These are phyloP conservation scores for Lyophyllum decastes DNA, from an alignment of 768 basidiomycete species.

Conservation along the genomic window DNA sequence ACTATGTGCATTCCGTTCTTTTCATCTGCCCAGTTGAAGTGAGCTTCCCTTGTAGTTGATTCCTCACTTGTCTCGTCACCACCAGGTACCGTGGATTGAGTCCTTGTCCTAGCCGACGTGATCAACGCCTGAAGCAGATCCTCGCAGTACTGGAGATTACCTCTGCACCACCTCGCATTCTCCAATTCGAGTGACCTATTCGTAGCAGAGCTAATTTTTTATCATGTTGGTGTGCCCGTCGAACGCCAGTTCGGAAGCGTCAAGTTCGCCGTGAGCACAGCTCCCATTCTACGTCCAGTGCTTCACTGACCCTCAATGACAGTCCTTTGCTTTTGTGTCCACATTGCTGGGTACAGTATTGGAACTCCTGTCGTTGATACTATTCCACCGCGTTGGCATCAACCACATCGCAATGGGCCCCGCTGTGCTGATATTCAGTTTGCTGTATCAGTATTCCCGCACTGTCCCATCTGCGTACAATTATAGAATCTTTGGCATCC, in stretches of 20 bases:
- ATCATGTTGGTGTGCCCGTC: conserved; percentile 66
- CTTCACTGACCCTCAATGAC: conserved; percentile 8
- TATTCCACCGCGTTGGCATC: conserved; percentile 66
- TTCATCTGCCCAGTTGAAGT: conserved; percentile 12
- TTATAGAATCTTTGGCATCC: conserved; percentile 73
- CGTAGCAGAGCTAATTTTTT: conserved; percentile 72
- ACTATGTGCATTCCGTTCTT: conserved; percentile 1
- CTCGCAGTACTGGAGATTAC: conserved; percentile 82
- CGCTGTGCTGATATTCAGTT: conserved; percentile 72
- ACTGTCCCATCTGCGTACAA: conserved; percentile 77
- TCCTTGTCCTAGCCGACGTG: conserved; percentile 11
- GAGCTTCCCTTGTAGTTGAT: conserved; percentile 53
- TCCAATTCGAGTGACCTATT: conserved; percentile 87
- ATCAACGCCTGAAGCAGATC: conserved; percentile 34
- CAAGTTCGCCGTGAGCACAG: conserved; percentile 75
- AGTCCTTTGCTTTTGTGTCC: conserved; percentile 82
- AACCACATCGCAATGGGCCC: conserved; percentile 80
- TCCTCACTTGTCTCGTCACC: conserved; percentile 87
- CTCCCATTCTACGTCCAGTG: not conserved
- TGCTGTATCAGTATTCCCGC: conserved; percentile 81
- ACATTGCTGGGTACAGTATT: conserved; percentile 64
- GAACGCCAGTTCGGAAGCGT: conserved; percentile 86
- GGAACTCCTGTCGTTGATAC: conserved; percentile 64
- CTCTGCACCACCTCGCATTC: conserved; percentile 73
- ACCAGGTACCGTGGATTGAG: conserved; percentile 60